Evolutionary conservation across 148 eudicot species (phyloP).

Genomic region (Vaccinium myrtillus): DNA sequence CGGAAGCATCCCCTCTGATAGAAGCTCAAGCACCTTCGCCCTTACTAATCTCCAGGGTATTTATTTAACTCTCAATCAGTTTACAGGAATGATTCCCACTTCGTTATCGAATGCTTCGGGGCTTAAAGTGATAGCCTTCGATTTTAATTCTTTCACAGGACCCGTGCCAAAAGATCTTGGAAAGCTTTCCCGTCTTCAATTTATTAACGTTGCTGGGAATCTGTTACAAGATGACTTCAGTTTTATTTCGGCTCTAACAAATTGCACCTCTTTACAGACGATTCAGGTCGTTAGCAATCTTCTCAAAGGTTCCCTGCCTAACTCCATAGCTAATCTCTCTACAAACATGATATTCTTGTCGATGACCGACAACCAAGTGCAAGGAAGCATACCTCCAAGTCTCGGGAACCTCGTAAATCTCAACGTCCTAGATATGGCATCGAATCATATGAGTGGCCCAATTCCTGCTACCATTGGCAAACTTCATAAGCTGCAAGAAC

Average conservation of each 20-base stretch:
- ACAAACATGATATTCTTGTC: too few species aligned
- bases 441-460: background rate
- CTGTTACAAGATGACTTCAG: background rate
- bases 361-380: too few species aligned
- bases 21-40: too few species aligned
- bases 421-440: fast-evolving
- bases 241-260: background rate
- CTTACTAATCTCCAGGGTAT: too few species aligned
- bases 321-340: background rate
- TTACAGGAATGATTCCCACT: background rate
- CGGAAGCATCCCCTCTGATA: too few species aligned
- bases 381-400: background rate
- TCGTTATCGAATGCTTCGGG: background rate
- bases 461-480: background rate
- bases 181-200: background rate
- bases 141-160: too few species aligned
- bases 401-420: background rate
- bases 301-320: background rate
- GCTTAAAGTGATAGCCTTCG: too few species aligned
- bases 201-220: background rate
- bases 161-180: background rate
- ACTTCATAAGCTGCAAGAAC: background rate
- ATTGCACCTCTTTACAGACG: background rate
- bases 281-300: background rate
- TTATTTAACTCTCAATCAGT: too few species aligned